Evolutionary conservation across 805 yeast genomes (phyloP), one percentile per base, ranked within the genome.

Genomic region (Brettanomyces bruxellensis): DNA sequence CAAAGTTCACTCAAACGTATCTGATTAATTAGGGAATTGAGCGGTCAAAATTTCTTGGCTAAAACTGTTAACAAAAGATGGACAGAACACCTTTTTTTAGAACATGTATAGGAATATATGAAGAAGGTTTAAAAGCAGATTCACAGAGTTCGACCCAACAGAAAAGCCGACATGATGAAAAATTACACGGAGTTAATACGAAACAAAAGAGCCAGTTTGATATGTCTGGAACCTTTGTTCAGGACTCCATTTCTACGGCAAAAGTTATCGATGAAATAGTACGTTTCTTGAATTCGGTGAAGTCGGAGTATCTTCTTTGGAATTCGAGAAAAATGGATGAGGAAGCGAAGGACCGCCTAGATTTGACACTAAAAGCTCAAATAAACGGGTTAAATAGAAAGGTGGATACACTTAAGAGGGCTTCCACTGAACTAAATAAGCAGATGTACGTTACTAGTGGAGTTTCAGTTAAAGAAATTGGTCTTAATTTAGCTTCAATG

Each of bases 401-500:
- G 37, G 49, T 61, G 4, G 54, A 49, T 25, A 48, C 58, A 54
- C 71, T 25, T 68, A 70, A 30, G 67, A 62, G 8, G 14, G 53
- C 55, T 41, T 47, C 50, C 4, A 53, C 76, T 51, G 70, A 71
- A 47, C 66, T 76, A 51, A 71, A 71, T 49, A 76, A 74, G 47
- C 72, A 77, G 55, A 67, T 77, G 41, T 74, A 72, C 48, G 57
- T 67, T 45, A 57, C 78, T 43, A 78, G 74, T 47, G 46, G 46
- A 11, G 25, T 38, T 9, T 62, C 66, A 3, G 78, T 82, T 51
- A 86, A 83, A 38, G 53, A 48, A 5, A 39, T 62, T 4, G 52
- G 64, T 7, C 45, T 49, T 39, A 62, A 60, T 47, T 43, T 66
- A 22, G 44, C 61, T 9, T 55, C 62, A n/a, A 56, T 62, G 55